Evolutionary conservation across 2,329 filamentous ascomycete species (phyloP).

Genomic region (Colletotrichum caudatum): DNA sequence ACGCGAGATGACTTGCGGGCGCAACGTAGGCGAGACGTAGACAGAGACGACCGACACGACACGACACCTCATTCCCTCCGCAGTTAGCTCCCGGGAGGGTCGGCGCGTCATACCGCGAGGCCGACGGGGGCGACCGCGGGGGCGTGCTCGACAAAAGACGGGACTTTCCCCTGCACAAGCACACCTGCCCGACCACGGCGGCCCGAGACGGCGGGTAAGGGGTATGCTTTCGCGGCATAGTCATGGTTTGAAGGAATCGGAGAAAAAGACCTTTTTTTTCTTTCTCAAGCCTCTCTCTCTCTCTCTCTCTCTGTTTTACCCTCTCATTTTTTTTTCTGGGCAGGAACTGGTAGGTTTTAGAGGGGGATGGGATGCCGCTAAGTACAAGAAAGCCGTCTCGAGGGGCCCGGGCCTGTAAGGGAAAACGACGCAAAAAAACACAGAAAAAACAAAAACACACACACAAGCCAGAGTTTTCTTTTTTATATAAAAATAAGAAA

Average conservation of each 20-base stretch:
- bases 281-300: too few species aligned
- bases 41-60: background rate
- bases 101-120: conserved; percentile 2
- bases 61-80: too few species aligned
- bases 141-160: conserved; percentile 14
- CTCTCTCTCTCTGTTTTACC: background rate
- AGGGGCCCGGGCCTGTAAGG: conserved; percentile 24
- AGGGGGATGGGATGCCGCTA: conserved; percentile 24
- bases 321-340: conserved; percentile 28
- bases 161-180: conserved; percentile 24
- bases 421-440: conserved; percentile 29
- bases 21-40: background rate
- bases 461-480: conserved; percentile 23
- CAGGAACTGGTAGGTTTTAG: conserved; percentile 17
- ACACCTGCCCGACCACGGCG: conserved; percentile 34
- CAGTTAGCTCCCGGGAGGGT: background rate
- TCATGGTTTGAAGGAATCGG: background rate
- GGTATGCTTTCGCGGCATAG: background rate
- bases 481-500: background rate
- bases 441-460: too few species aligned
- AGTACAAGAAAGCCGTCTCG: conserved; percentile 40
- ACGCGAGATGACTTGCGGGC: background rate
- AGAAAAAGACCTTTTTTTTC: conserved; percentile 30
- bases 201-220: conserved; percentile 23
- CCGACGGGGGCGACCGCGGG: background rate